Evolutionary conservation across 441 rosid species (phyloP), one percentile per base, ranked within the genome.

Genomic region (Lepidium campestre): DNA sequence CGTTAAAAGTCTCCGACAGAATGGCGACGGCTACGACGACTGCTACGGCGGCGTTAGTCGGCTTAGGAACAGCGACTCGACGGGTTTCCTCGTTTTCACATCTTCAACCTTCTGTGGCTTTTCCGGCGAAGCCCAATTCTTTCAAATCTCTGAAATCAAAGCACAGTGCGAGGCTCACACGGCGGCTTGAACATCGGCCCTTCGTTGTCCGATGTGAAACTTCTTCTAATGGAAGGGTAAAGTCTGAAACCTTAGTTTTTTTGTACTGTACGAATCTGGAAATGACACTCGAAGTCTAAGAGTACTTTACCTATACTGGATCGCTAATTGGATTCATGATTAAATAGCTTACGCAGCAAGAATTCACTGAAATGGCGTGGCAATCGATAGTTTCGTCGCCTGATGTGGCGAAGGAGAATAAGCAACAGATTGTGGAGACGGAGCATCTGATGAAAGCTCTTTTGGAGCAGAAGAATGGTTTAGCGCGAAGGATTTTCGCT

Each of bases 341-440:
- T 35, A 71, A 39, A 52, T 82, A 95, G 99, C 87, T 95, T 48
- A 83, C 95, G 5, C 99, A 92, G 61, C 95, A 92, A 74, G 98
- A 95, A 29, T 95, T 90, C 44, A 95, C 99, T 9, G 99, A 92
- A 25, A 88, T 95, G 98, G 99, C 98, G 18, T 95, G 98, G 98
- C 97, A 95, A 82, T 95, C 87, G 13, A 86, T 95, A 75, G 96
- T 92, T 60, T 90, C 92, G 4, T 95, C 93, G 0, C 97, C 96
- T 4, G 98, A 95, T 48, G 93, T 95, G 31, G 99, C 99, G 0
- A 95, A 86, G 25, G 97, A 87, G 77, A 87, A 92, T 55, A 95
- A 92, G 83, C 98, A 95, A 62, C 99, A 92, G 81, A 95, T 92
- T 48, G 96, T 95, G 68, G 99, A 92, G 86, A 95, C 99, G 0